These are phyloP conservation scores for Mesembryanthemum crystallinum DNA, from an alignment of 148 eudicot species.

Conservation along the genomic window DNA sequence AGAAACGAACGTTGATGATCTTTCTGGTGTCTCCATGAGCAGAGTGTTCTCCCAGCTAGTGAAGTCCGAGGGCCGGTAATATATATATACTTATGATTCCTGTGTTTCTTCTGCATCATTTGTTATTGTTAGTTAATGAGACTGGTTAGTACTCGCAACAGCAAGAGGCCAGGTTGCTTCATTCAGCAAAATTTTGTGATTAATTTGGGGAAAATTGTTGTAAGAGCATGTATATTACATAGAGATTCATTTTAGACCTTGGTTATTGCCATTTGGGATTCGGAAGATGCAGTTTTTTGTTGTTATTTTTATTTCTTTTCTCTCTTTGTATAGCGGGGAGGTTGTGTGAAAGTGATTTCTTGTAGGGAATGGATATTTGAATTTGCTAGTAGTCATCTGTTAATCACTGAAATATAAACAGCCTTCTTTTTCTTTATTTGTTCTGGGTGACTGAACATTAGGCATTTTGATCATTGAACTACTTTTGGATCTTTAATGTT, in stretches of 20 bases:
- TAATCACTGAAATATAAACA: neutral
- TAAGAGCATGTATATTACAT: conserved; percentile 14
- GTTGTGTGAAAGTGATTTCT: neutral
- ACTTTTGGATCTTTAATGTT: too few relatives aligned
- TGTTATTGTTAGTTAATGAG: neutral
- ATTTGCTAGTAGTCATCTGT: neutral
- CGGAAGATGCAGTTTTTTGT: neutral
- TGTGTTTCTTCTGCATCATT: conserved; percentile 5
- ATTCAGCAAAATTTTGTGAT: conserved; percentile 13
- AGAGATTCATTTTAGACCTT: conserved; percentile 3
- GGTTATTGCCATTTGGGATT: neutral
- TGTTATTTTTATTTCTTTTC: neutral
- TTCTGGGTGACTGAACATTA: neutral
- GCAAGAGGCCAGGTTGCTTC: neutral
- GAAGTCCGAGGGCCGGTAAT: conserved; percentile 33
- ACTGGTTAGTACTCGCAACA: neutral
- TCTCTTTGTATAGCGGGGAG: conserved; percentile 7
- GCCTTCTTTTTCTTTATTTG: neutral
- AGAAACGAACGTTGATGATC: conserved; percentile 30
- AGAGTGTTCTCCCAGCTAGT: conserved; percentile 34
- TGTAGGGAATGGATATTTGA: conserved; percentile 8
- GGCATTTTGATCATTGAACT: too few relatives aligned
- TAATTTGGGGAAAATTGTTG: neutral
- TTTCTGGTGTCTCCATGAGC: conserved; percentile 36
- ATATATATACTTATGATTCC: neutral